Evolutionary conservation across 2,329 filamentous ascomycete genomes (phyloP).

Genomic region (Ophiostoma triangulosporum): DNA sequence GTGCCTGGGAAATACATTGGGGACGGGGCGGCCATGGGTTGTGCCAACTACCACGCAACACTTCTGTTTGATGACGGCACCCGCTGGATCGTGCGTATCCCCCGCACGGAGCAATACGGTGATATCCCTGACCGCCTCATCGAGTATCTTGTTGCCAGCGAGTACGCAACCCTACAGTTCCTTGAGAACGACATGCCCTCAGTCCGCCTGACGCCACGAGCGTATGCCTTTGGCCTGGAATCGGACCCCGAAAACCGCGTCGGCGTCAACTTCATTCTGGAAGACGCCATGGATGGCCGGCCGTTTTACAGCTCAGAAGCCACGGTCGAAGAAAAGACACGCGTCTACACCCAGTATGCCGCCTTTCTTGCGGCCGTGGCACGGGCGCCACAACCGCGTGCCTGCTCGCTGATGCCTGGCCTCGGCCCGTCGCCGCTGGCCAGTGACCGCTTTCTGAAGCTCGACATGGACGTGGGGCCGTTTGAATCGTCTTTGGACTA

Average conservation of each 20-base stretch:
- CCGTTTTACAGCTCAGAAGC: background rate
- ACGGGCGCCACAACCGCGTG: background rate
- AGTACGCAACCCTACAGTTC: conserved; percentile 7
- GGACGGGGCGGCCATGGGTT: no score
- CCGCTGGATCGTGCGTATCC: conserved; percentile 5
- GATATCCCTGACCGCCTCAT: background rate
- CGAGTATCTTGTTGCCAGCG: conserved; percentile 5
- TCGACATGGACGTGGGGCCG: background rate
- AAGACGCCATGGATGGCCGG: conserved; percentile 5
- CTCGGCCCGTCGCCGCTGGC: no score
- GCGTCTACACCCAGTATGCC: conserved; percentile 5
- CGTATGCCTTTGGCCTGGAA: background rate
- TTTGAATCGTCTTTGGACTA: no score
- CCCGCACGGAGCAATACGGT: background rate
- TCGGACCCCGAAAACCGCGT: background rate
- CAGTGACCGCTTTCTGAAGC: background rate
- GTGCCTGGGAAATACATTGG: no score
- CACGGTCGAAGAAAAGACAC: background rate
- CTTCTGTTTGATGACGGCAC: conserved; percentile 7
- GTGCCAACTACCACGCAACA: conserved; percentile 7
- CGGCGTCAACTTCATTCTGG: conserved; percentile 5
- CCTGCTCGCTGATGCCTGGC: no score
- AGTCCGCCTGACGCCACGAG: background rate
- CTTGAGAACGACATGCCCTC: background rate
- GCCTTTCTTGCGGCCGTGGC: background rate